Conservation (phyloP, 257 asterid genomes). For the Forsythia suspensa region DNA sequence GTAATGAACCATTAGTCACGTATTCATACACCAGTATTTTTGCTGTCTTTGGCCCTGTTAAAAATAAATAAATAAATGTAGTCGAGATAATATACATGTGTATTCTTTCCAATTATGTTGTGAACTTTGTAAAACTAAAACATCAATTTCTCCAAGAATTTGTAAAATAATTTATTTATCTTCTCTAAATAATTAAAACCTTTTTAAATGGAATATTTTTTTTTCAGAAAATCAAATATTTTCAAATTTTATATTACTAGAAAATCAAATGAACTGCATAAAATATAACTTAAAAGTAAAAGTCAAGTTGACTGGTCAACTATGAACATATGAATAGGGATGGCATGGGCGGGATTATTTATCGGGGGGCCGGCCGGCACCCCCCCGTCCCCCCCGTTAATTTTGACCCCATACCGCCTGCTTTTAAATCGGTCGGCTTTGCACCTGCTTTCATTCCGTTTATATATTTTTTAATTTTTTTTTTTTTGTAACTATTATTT, state of each 20-base stretch:
- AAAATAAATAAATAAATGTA: not conserved
- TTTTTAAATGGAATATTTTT: too few species aligned
- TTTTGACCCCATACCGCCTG: too few species aligned
- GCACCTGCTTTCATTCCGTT: too few species aligned
- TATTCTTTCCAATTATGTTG: too few species aligned
- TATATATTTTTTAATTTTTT: too few species aligned
- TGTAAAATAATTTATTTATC: not conserved
- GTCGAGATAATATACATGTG: not conserved
- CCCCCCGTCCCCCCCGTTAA: too few species aligned
- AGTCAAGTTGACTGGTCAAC: not conserved
- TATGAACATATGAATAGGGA: too few species aligned
- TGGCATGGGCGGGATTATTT: too few species aligned
- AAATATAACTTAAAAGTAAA: not conserved
- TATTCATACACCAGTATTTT: constrained; percentile 69
- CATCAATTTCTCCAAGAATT: not conserved
- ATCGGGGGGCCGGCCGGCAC: too few species aligned
- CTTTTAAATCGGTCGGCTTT: too few species aligned
- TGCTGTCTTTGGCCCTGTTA: constrained; percentile 51
- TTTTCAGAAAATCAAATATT: not conserved
- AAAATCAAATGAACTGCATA: not conserved
- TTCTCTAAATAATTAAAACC: too few species aligned
- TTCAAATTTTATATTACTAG: not conserved
- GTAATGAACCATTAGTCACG: constrained; percentile 72
- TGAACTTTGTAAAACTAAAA: not conserved
- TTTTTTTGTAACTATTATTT: too few species aligned